Conservation (phyloP, 164 flowering plant genomes). For the grape (Vitis vinifera) region DNA sequence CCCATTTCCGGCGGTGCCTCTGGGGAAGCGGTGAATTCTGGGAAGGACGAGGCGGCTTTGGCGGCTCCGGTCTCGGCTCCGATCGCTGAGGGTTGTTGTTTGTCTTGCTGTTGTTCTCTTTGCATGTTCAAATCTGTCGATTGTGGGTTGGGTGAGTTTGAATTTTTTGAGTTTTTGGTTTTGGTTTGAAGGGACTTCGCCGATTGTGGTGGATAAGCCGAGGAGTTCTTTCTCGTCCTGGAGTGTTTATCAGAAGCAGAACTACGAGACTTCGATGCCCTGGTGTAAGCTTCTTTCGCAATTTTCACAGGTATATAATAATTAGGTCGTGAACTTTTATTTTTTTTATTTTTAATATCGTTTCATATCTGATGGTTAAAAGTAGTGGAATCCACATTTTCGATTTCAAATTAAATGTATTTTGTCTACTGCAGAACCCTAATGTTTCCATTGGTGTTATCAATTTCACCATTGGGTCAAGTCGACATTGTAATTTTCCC, state of each 20-base stretch:
- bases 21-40: slow-evolving; percentile 18
- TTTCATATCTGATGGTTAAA: background rate
- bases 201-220: slow-evolving; percentile 43
- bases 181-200: slow-evolving; percentile 35
- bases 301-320: slow-evolving; percentile 44
- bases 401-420: background rate
- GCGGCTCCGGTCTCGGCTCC: slow-evolving; percentile 33
- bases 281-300: slow-evolving; percentile 79
- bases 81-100: slow-evolving; percentile 41
- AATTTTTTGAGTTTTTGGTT: slow-evolving; percentile 7
- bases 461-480: slow-evolving; percentile 61
- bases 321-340: background rate
- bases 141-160: slow-evolving; percentile 4
- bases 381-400: background rate
- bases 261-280: slow-evolving; percentile 35
- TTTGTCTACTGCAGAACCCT: slow-evolving; percentile 49
- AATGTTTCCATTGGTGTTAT: slow-evolving; percentile 41
- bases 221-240: slow-evolving; percentile 44
- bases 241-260: slow-evolving; percentile 44
- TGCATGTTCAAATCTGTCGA: slow-evolving; percentile 5
- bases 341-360: background rate
- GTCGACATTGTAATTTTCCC: slow-evolving; percentile 47
- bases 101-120: background rate
- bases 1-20: slow-evolving; percentile 21
- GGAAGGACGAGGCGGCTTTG: slow-evolving; percentile 21